phyloP scores from a whole-genome alignment of 1,284 basidiomycete species.

The Golubevia sp. region DNA sequence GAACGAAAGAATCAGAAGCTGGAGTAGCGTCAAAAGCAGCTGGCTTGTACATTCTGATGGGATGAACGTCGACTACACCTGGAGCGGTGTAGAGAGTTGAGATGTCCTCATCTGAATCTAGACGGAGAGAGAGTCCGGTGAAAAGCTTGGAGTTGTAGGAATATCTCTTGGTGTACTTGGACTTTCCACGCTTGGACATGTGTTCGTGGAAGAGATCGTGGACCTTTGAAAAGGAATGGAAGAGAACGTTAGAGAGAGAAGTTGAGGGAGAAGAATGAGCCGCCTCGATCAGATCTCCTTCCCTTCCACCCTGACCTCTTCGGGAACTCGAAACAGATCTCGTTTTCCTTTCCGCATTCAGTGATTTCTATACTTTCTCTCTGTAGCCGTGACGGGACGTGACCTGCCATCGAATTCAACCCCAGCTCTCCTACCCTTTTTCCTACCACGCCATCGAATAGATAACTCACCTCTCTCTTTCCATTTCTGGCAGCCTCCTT shows the following conservation, averaged over 20 bases:
- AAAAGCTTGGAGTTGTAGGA: slow-evolving; percentile 32
- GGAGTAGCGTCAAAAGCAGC: slow-evolving; percentile 27
- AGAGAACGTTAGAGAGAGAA: too few relatives aligned
- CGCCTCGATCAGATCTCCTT: too few relatives aligned
- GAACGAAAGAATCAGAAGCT: slow-evolving; percentile 26
- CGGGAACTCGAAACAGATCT: too few relatives aligned
- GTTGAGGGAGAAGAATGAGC: too few relatives aligned
- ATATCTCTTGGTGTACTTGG: slow-evolving; percentile 26
- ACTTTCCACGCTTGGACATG: slow-evolving; percentile 23
- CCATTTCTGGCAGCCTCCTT: neutral
- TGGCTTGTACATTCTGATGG: slow-evolving; percentile 21
- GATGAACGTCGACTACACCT: slow-evolving; percentile 27
- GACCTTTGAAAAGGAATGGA: too few relatives aligned
- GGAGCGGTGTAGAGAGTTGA: slow-evolving; percentile 21
- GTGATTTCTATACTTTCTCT: too few relatives aligned
- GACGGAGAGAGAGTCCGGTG: slow-evolving; percentile 28
- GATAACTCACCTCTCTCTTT: neutral
- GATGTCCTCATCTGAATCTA: slow-evolving; percentile 31
- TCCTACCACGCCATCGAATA: too few relatives aligned
- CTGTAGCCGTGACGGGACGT: too few relatives aligned
- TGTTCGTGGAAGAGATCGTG: slow-evolving; percentile 28
- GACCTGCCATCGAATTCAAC: too few relatives aligned
- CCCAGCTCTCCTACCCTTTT: neutral
- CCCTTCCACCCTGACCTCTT: neutral
- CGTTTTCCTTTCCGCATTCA: too few relatives aligned